phyloP scores from a whole-genome alignment of 1,284 basidiomycete genomes.

The Cryptococcus sp. region DNA sequence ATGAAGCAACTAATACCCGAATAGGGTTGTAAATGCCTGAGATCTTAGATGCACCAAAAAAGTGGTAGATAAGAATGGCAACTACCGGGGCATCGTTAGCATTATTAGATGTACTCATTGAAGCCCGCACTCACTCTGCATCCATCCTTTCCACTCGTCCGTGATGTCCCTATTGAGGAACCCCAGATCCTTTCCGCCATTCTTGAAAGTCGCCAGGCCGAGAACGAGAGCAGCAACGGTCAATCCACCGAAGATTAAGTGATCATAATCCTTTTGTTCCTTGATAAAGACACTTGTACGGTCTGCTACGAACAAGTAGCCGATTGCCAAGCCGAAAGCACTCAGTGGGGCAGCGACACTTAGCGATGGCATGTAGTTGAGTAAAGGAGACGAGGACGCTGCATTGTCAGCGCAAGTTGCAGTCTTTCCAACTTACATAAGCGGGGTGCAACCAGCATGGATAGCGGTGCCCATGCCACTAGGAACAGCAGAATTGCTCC shows the following conservation, averaged over 20 bases:
- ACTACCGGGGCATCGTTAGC: constrained; percentile 56
- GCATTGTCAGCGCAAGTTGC: not conserved
- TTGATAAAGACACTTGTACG: constrained; percentile 80
- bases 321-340: constrained; percentile 66
- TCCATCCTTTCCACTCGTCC: constrained; percentile 96
- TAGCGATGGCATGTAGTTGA: constrained; percentile 53
- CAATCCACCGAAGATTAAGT: constrained; percentile 66
- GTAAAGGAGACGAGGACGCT: constrained; percentile 42
- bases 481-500: constrained; percentile 60
- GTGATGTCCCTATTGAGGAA: constrained; percentile 88
- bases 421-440: constrained; percentile 43
- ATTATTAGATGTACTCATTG: not conserved
- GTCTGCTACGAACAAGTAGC: constrained; percentile 73
- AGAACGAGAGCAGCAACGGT: constrained; percentile 59
- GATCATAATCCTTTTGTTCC: constrained; percentile 78
- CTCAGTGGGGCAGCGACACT: constrained; percentile 54
- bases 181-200: constrained; percentile 69
- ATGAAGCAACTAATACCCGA: constrained; percentile 80
- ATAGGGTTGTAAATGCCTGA: constrained; percentile 88
- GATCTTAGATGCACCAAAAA: constrained; percentile 79
- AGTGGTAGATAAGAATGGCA: constrained; percentile 84
- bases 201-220: constrained; percentile 68
- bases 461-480: constrained; percentile 62
- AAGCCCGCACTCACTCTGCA: constrained; percentile 68
- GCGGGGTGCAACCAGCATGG: constrained; percentile 52